Evolutionary conservation across 2,329 filamentous ascomycete species (phyloP).

Genomic region (Paecilomyces niveus): DNA sequence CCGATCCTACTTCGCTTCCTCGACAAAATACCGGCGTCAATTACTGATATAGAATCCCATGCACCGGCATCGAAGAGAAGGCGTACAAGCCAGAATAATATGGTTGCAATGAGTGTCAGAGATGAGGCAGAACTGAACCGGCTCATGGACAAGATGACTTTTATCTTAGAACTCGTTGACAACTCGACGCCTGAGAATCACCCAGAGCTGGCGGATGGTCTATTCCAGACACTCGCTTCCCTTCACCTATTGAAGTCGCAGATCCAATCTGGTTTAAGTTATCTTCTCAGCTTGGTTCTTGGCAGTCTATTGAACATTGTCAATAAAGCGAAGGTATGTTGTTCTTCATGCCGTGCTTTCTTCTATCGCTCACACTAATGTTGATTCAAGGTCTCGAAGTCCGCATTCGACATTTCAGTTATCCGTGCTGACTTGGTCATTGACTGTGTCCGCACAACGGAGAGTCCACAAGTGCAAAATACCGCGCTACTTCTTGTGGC

Average conservation of each 20-base stretch:
- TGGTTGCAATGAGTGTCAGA: slow-evolving; percentile 54
- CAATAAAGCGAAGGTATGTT: slow-evolving; percentile 56
- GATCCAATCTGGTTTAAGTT: slow-evolving; percentile 79
- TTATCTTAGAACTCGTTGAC: slow-evolving; percentile 84
- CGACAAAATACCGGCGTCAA: slow-evolving; percentile 64
- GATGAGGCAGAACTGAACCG: slow-evolving; percentile 59
- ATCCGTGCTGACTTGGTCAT: slow-evolving; percentile 87
- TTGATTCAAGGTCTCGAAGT: slow-evolving; percentile 14
- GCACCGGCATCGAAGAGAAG: slow-evolving; percentile 71
- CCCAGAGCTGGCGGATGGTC: slow-evolving; percentile 63
- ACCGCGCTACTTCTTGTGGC: slow-evolving; percentile 82
- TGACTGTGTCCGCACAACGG: slow-evolving; percentile 85
- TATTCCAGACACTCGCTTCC: slow-evolving; percentile 82
- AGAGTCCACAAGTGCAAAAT: slow-evolving; percentile 90
- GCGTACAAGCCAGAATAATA: slow-evolving; percentile 67
- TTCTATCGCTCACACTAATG: slow-evolving; percentile 6
- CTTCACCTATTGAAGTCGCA: slow-evolving; percentile 77
- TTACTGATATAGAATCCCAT: slow-evolving; percentile 60
- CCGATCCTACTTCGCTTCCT: slow-evolving; percentile 66
- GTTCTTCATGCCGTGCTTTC: background rate
- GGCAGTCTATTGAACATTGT: slow-evolving; percentile 78
- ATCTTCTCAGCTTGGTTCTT: slow-evolving; percentile 79
- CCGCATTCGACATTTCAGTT: slow-evolving; percentile 65
- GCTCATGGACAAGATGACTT: slow-evolving; percentile 68
- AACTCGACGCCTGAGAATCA: slow-evolving; percentile 68